These are phyloP conservation scores for Paraphaeosphaeria minitans DNA, from an alignment of 2,329 filamentous ascomycete genomes.

Conservation along the genomic window DNA sequence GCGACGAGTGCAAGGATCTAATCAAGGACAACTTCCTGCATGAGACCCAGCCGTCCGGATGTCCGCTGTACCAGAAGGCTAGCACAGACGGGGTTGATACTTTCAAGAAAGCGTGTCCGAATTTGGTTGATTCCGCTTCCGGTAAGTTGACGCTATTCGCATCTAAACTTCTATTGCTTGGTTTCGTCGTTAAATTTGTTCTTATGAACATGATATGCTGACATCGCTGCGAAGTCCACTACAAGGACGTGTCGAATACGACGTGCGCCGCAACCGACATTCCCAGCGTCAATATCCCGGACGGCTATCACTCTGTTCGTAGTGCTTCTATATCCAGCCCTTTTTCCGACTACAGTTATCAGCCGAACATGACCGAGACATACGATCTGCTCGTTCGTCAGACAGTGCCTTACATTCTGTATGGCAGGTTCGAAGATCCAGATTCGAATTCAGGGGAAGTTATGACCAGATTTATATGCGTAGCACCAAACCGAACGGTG, in stretches of 20 bases:
- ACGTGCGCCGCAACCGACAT: not conserved
- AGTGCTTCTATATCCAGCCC: not conserved
- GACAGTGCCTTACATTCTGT: not conserved
- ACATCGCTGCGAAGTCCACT: not conserved
- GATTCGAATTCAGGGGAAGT: not conserved
- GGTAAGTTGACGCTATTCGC: not conserved
- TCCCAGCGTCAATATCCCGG: not conserved
- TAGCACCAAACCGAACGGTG: not conserved
- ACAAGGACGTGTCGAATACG: not conserved
- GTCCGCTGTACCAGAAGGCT: not conserved
- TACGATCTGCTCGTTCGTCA: not conserved
- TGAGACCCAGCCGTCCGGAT: not conserved
- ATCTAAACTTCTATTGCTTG: no score
- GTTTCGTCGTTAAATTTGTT: no score
- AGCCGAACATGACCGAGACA: not conserved
- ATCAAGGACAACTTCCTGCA: not conserved
- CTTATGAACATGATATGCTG: not conserved
- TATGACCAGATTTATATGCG: not conserved
- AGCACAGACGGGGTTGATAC: not conserved
- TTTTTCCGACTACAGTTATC: not conserved
- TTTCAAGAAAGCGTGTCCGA: not conserved
- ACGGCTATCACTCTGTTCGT: not conserved
- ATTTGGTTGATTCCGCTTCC: not conserved
- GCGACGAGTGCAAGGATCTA: not conserved
- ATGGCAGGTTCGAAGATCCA: not conserved